Evolutionary conservation across 2,329 filamentous ascomycete species (phyloP).

Genomic region (Xylariales sp.): DNA sequence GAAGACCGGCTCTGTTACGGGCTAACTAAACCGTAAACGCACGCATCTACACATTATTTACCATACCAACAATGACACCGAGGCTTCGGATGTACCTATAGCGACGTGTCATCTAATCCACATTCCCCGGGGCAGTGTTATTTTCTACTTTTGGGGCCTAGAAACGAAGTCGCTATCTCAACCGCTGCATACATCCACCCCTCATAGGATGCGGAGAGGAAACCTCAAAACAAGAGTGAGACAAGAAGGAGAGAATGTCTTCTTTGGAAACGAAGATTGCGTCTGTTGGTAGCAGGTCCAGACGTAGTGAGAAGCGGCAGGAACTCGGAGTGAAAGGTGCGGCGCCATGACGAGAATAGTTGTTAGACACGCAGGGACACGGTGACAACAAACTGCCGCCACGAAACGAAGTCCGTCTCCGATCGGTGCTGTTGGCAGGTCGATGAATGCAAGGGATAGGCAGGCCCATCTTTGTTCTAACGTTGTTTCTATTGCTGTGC

Average conservation of each 20-base stretch:
- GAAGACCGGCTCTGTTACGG: too few relatives aligned
- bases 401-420: neutral
- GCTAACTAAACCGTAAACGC: too few relatives aligned
- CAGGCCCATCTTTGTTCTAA: neutral
- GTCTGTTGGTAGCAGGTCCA: neutral
- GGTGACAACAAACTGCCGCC: constrained; percentile 3
- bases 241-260: neutral
- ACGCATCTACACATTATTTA: neutral
- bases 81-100: neutral
- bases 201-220: neutral
- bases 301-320: neutral
- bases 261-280: neutral
- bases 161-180: neutral
- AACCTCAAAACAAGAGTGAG: neutral
- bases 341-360: neutral
- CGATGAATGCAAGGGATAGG: constrained; percentile 9
- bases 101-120: neutral
- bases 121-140: neutral
- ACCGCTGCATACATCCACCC: neutral
- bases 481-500: neutral
- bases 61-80: neutral
- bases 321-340: neutral
- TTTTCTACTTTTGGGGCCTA: neutral
- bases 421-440: neutral
- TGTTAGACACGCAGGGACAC: neutral